These are phyloP conservation scores for Seiridium cupressi DNA, from an alignment of 2,329 filamentous ascomycete genomes.

Conservation along the genomic window DNA sequence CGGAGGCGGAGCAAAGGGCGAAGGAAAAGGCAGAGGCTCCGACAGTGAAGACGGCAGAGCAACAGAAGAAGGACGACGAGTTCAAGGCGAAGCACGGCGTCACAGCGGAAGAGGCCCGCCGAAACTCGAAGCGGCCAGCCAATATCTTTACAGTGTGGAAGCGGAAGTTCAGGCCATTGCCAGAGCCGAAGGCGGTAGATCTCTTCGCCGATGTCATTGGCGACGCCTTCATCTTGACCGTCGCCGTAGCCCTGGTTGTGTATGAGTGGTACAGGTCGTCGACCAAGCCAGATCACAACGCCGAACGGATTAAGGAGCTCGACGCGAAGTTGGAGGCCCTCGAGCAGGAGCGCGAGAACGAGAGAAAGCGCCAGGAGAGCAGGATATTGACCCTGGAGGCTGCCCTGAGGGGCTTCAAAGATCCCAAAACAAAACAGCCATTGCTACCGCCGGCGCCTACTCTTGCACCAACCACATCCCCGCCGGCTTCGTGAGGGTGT, in stretches of 20 bases:
- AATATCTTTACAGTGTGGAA: constrained; percentile 55
- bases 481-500: background rate
- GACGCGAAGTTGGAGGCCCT: constrained; percentile 47
- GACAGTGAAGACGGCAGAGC: constrained; percentile 64
- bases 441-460: constrained; percentile 36
- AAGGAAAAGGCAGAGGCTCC: constrained; percentile 63
- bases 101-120: constrained; percentile 28
- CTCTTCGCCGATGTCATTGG: constrained; percentile 66
- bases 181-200: constrained; percentile 64
- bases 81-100: constrained; percentile 39
- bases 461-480: constrained; percentile 23
- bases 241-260: constrained; percentile 55
- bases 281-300: constrained; percentile 59
- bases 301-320: constrained; percentile 51
- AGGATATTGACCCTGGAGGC: constrained; percentile 54
- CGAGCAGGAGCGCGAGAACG: constrained; percentile 47
- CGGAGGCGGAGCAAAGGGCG: constrained; percentile 54
- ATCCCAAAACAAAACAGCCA: constrained; percentile 57
- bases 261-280: constrained; percentile 61
- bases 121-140: constrained; percentile 15
- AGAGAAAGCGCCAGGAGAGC: constrained; percentile 40
- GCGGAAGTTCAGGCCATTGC: constrained; percentile 61
- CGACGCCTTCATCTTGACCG: constrained; percentile 60
- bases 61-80: constrained; percentile 53
- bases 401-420: constrained; percentile 47